These are phyloP conservation scores for Cyclotella atomus DNA, from an alignment of 108 stramenopile genomes.

Conservation along the genomic window DNA sequence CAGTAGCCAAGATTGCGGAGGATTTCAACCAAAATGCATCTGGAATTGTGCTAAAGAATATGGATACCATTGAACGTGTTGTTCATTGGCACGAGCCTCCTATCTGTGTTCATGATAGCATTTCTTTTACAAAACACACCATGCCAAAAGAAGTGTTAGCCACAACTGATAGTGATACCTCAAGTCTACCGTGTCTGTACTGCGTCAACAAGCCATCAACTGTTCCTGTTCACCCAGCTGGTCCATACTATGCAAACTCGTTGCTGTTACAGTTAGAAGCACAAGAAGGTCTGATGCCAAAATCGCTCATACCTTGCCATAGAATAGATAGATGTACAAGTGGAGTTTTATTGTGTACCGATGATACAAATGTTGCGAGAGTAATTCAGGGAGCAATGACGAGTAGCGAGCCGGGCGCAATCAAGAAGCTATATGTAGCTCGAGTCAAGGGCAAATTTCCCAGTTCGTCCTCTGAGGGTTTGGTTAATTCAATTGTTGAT, in stretches of 20 bases:
- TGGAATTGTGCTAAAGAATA: constrained; percentile 57
- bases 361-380: constrained; percentile 56
- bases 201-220: constrained; percentile 81
- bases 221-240: constrained; percentile 83
- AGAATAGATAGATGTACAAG: constrained; percentile 82
- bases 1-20: constrained; percentile 20
- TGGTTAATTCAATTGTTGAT: constrained; percentile 4
- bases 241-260: constrained; percentile 80
- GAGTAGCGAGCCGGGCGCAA: constrained; percentile 19
- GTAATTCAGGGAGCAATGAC: constrained; percentile 60
- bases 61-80: constrained; percentile 67
- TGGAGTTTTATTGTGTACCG: constrained; percentile 75
- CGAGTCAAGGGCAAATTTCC: constrained; percentile 68
- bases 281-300: constrained; percentile 64
- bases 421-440: constrained; percentile 80
- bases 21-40: constrained; percentile 11
- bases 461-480: constrained; percentile 13
- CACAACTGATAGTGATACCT: constrained; percentile 16
- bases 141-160: constrained; percentile 47
- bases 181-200: constrained; percentile 35
- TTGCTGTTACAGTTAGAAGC: constrained; percentile 81
- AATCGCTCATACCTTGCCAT: constrained; percentile 77
- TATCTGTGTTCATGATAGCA: constrained; percentile 53
- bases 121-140: constrained; percentile 55
- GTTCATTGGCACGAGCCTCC: constrained; percentile 90